A percentile compares a stretch with the other conserved stretches of the same genome.
Evolutionary conservation across 352 stramenopile species (phyloP).

Genomic region (Pythium folliculosum): DNA sequence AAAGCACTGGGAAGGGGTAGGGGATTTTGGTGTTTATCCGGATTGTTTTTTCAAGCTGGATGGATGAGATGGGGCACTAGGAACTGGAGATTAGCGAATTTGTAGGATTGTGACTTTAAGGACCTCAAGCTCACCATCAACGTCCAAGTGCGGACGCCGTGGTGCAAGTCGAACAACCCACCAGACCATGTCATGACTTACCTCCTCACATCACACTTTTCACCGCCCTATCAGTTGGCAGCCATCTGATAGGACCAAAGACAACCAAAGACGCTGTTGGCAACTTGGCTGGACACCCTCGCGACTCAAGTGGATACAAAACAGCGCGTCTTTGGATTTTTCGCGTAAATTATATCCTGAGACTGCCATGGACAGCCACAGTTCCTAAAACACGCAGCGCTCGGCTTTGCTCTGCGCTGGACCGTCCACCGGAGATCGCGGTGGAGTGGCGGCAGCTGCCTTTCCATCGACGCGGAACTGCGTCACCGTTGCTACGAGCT

Average conservation of each 20-base stretch:
- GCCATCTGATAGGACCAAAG: too few relatives aligned
- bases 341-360: too few relatives aligned
- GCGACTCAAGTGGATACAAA: too few relatives aligned
- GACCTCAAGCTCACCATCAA: too few relatives aligned
- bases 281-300: too few relatives aligned
- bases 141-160: neutral
- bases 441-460: neutral
- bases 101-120: too few relatives aligned
- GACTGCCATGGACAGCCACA: too few relatives aligned
- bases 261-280: too few relatives aligned
- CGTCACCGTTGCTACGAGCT: constrained; percentile 2
- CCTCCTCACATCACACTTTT: neutral
- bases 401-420: neutral
- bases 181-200: neutral
- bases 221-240: too few relatives aligned
- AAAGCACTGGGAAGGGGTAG: constrained; percentile 8
- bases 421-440: constrained; percentile 1
- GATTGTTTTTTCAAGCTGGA: constrained; percentile 1
- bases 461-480: neutral
- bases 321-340: too few relatives aligned
- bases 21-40: neutral
- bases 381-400: constrained; percentile 3
- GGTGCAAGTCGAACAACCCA: neutral
- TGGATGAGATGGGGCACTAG: constrained; percentile 6
- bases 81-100: constrained; percentile 11